Base-by-base conservation (phyloP, 1,284 basidiomycete species). In the Taiwanofungus camphoratus region DNA sequence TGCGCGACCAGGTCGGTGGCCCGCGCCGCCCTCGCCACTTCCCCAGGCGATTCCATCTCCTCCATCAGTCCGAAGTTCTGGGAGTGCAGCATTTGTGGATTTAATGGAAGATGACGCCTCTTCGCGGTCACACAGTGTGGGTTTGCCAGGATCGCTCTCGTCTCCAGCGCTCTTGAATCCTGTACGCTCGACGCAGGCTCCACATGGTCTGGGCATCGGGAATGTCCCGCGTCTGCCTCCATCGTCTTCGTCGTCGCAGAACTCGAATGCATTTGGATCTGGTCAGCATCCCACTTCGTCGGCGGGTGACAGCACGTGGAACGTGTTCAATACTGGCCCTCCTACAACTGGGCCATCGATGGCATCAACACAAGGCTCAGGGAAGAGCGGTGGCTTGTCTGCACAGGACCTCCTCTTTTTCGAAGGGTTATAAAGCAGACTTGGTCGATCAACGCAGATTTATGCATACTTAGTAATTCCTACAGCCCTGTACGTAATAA, bases 391-490 rank as follows among this genome's bases (percentile, higher is more conserved):
- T 6, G 77, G 77, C 5, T 58, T 85, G 36, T 79, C 78, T 3
- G 81, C 82, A 6, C 80, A 83, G 59, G 83, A 85, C 66, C 57
- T 85, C 44, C 82, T 77, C n/a, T 86, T 86, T 54, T 86, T 86
- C 53, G 83, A 86, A 60, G 77, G 81, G 16, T 52, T 82, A 33
- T 83, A 66, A n/a, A n/a, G n/a, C n/a, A n/a, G n/a, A n/a, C n/a
- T n/a, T n/a, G n/a, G n/a, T n/a, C n/a, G n/a, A n/a, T n/a, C n/a
- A n/a, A n/a, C n/a, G n/a, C n/a, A 55, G 18, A 9, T 2, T 29
- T 27, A n/a, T 30, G 24, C 34, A 36, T 36, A 22, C 34, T 13
- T 21, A 36, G 5, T 15, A 16, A 13, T 37, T n/a, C n/a, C n/a
- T n/a, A n/a, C n/a, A n/a, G n/a, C n/a, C n/a, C n/a, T n/a, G n/a